Evolutionary conservation across 768 basidiomycete species (phyloP), one percentile per base, ranked within the genome.

Genomic region (Suillus spraguei): DNA sequence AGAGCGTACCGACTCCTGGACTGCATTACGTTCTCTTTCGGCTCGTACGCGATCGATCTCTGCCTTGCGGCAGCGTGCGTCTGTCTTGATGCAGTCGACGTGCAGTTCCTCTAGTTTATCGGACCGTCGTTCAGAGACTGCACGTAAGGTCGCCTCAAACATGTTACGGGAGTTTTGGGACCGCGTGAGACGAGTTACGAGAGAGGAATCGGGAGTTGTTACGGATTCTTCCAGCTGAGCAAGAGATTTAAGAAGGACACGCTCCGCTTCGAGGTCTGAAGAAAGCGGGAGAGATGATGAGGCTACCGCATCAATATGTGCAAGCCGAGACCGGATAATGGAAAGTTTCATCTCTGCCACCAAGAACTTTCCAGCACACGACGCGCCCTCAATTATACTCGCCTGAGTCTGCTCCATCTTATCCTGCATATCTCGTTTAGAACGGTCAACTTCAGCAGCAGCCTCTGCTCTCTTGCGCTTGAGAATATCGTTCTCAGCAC

Each of bases 91-190:
- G 66, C 85, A 89, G 64, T 92, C 88, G 32, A 87, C 72, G 68
- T 82, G 84, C 44, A 84, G 69, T 33, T 93, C 90, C 70, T 94
- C 94, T 41, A 94, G 76, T 67, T 87, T 87, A 66, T 93, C 91
- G 5, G 89, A 91, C 64, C 84, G 87, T 60, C 94, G 81, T 70
- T 95, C 91, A 39, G 89, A 86, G 56, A 89, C 87, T 17, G 92
- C 92, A n/a, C 90, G 86, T 71, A 95, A 83, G 42, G 90, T 92
- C 17, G 91, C 93, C 54, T 93, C 91, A 70, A 95, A 93, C 83
- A 95, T 90, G 38, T 89, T 86, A 65, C 79, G 82, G 5, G 91
- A 87, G 71, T 94, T 95, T 63, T 82, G 82, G 4, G 92, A 89
- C 6, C 88, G 85, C 69, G 86, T 84, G 35, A 92, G 72, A 61